phyloP scores from a whole-genome alignment of 2,329 filamentous ascomycete species.

The Arthrobotrys sinensis region DNA sequence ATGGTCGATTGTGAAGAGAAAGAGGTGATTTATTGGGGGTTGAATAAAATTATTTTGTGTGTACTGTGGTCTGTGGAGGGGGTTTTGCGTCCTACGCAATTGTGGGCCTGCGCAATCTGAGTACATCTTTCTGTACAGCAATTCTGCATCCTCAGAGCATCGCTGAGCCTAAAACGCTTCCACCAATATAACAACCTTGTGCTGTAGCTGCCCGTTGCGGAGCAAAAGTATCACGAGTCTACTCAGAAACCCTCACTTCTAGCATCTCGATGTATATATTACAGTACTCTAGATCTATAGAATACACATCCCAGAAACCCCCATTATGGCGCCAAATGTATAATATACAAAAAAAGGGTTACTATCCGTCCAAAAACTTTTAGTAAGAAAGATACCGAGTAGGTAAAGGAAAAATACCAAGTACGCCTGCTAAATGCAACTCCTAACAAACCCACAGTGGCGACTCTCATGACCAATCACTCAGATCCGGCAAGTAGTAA shows the following conservation, averaged over 20 bases:
- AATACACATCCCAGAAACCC: conserved; percentile 39
- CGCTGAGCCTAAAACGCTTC: too few relatives aligned
- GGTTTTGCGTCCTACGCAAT: neutral
- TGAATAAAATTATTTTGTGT: neutral
- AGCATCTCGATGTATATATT: conserved; percentile 44
- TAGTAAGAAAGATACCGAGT: neutral
- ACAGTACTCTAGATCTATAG: conserved; percentile 48
- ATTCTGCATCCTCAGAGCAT: too few relatives aligned
- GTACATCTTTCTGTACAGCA: too few relatives aligned
- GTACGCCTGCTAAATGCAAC: conserved; percentile 59
- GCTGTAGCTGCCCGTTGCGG: neutral
- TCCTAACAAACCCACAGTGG: conserved; percentile 18
- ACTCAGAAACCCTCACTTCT: neutral
- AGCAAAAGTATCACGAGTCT: neutral
- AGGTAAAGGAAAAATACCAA: conserved; percentile 7
- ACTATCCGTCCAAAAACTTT: conserved; percentile 39
- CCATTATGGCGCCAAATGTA: conserved; percentile 29
- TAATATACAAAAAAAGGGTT: conserved; percentile 40
- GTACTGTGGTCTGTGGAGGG: neutral
- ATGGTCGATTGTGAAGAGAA: neutral
- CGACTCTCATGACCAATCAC: conserved; percentile 3
- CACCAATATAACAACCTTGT: too few relatives aligned
- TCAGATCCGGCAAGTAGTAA: conserved; percentile 74
- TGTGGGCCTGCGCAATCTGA: too few relatives aligned
- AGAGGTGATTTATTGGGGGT: neutral